Base-by-base conservation (phyloP, 2,329 filamentous ascomycete species). In the Aureobasidium sp. region DNA sequence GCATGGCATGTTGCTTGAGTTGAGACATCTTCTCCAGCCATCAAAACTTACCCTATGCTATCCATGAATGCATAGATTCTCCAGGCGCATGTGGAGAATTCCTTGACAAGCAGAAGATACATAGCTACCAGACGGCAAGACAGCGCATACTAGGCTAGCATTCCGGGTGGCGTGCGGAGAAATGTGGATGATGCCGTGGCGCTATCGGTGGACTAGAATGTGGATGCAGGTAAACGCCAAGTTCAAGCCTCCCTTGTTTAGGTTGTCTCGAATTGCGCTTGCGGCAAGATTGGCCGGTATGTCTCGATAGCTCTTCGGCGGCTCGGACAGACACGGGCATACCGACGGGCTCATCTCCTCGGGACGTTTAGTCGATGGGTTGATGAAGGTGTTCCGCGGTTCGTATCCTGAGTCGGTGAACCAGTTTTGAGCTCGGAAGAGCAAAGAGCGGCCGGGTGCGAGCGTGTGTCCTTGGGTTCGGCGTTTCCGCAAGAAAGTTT, bases 171-270 rank as follows among this genome's bases (percentile, higher is more conserved):
- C 49, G 49, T 53, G 49, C 49, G 49, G 49, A 53, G 49, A 53
- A 25, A 53, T 40, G 23, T 29, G 49, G 35, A 53, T 53, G 49
- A 53, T 53, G 49, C 33, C 49, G 49, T 53, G 49, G 49, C 49
- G 49, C 49, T 40, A 19, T 40, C 33, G 33, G 33, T 4, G 35
- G 21, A 17, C 38, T 21, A 53, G 33, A 33, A 53, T 38, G 49
- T 53, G 49, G 35, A 53, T 38, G 49, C 49, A 38, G 49, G 49
- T 38, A 19, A 8, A 40, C 23, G 49, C 49, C 49, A 53, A 27
- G 15, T 27, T 53, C 35, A 38, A 38, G 49, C 49, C 35, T 53
- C 49, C 35, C 49, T 53, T 53, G 31, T 47, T 47, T 31, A n/a
- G 15, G 2, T 31, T 29, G 46, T 50, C 29, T 40, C 35, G 35